Evolutionary conservation across 2,329 filamentous ascomycete genomes (phyloP), one percentile per base, ranked within the genome.

Genomic region (Juglanconis oblonga): DNA sequence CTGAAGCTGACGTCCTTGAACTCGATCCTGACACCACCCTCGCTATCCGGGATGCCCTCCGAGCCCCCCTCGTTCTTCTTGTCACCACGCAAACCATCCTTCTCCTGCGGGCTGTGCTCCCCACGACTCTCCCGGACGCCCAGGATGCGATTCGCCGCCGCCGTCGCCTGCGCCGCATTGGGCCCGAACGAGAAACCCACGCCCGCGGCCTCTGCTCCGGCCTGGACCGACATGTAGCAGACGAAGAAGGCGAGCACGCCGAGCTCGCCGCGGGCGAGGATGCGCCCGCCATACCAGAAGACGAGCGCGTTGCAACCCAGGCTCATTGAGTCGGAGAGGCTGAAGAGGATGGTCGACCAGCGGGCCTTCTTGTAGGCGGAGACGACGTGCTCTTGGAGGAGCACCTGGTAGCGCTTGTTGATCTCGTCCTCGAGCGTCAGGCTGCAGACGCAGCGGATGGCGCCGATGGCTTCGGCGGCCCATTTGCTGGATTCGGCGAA

Each of bases 401-500:
- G 77, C 0, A 63, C 69, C 17, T 82, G 74, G 66, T 92, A 93
- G 38, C 87, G 81, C 3, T 78, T 68, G 47, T 81, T 78, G 61
- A 92, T 90, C 13, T 79, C 76, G 59, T 86, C 79, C 69, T 92
- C 89, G 68, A 92, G 82, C 1, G 87, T 89, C 17, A 92, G 77
- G 1, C 87, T 82, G 0, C 87, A 77, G 5, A 92, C 89, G 0
- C 90, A 92, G 9, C 89, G 81, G 70, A 91, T 90, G 0, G 89
- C 89, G 1, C 86, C 82, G 45, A 92, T 89, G 4, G 88, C 84
- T 70, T 93, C 90, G 1, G 88, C 84, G 0, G 88, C 89, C 66
- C 92, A 91, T 66, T 89, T 85, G 24, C 89, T 90, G 67, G 87
- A 91, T 65, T 88, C 84, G 14, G 83, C 80, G 65, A 91, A 92